Evolutionary conservation across 2,329 filamentous ascomycete genomes (phyloP), one percentile per base, ranked within the genome.

Genomic region (Capronia coronata): DNA sequence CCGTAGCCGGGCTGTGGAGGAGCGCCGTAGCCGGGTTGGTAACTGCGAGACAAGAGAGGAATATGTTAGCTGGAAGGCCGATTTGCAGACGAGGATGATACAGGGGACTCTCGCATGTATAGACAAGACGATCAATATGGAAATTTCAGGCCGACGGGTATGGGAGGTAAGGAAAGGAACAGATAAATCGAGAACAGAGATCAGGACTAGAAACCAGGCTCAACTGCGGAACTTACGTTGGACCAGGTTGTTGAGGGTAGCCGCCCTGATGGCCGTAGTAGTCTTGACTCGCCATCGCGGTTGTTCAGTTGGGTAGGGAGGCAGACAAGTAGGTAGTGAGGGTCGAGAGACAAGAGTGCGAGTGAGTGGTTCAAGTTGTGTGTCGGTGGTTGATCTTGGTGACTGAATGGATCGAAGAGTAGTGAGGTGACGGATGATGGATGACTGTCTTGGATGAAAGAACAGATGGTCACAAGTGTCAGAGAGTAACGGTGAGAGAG

Each of bases 231-330:
- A 44, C 55, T 49, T 46, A 61, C 57, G 39, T 48, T 51, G 58
- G 53, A 16, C 53, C 55, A 39, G 59, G 59, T 41, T 59, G 56
- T 49, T 61, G 34, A 19, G 34, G 34, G 16, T 37, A 37, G 18
- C 34, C 34, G 34, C 34, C 34, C 5, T 37, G 59, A 46, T 55
- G 57, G 19, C 53, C 48, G 34, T 61, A 59, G 42, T 61, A 61
- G 35, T 48, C 52, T 56, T 61, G 57, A 32, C 53, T 58, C 25
- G 57, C 56, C 58, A 60, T 60, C 16, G 19, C 27, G 45, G 16
- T 13, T 43, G 39, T 23, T n/a, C 23, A 32, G 22, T 19, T 21
- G 2, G 22, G 44, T 29, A 35, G 29, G 16, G 27, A 30, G 14
- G 22, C 8, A 13, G 37, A 19, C 18, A 30, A 40, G 22, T 18